Conservation (phyloP, 2,329 filamentous ascomycete species). For the Periconia sp. region DNA sequence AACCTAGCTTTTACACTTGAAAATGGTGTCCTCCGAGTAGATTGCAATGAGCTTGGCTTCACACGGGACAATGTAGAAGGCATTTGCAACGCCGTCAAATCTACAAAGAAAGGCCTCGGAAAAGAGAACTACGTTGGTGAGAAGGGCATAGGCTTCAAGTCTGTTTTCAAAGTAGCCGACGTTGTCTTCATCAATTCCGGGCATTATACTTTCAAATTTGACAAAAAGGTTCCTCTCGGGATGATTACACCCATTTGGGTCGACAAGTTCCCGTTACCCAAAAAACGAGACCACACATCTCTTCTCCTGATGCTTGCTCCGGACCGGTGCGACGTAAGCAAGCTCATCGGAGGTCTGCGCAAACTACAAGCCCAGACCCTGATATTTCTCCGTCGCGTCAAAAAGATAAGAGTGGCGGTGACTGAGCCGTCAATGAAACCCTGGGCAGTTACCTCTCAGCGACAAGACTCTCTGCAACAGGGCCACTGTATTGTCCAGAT, state of each 20-base stretch:
- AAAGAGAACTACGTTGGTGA: conserved; percentile 35
- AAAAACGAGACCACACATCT: conserved; percentile 13
- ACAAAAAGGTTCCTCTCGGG: conserved; percentile 33
- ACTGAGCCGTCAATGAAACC: neutral
- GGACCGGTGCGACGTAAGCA: conserved; percentile 12
- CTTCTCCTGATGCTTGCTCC: conserved; percentile 23
- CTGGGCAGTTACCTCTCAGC: too few species aligned
- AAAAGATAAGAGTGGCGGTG: conserved; percentile 21
- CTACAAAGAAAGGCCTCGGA: conserved; percentile 44
- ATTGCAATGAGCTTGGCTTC: conserved; percentile 50
- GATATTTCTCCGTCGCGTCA: conserved; percentile 39
- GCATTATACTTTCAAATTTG: conserved; percentile 54
- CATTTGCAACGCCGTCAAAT: conserved; percentile 55
- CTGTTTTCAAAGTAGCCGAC: conserved; percentile 47
- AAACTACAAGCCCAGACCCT: conserved; percentile 32
- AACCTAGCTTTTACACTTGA: conserved; percentile 11
- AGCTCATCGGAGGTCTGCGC: conserved; percentile 19
- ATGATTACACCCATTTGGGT: conserved; percentile 43
- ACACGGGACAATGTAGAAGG: conserved; percentile 48
- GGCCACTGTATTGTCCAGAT: too few species aligned
- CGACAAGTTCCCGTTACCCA: conserved; percentile 22
- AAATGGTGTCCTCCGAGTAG: conserved; percentile 34
- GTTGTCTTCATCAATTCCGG: conserved; percentile 55
- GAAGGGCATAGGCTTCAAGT: conserved; percentile 47
- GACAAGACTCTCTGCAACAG: too few species aligned